phyloP scores from a whole-genome alignment of 306 rosid genomes.

The Mimosa pudica region DNA sequence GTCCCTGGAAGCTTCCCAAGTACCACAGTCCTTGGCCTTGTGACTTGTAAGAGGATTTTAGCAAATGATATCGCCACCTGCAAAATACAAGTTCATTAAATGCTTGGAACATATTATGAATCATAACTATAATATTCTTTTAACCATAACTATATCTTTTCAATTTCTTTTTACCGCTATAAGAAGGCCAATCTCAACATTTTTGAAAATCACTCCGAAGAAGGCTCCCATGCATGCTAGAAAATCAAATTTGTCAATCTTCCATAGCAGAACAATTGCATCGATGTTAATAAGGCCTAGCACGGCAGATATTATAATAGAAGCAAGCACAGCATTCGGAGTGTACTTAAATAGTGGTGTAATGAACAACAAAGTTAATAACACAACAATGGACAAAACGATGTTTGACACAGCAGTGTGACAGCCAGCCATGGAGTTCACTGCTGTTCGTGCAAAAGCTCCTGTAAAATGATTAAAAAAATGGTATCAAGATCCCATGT shows the following conservation, averaged over 20 bases:
- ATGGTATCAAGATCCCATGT: neutral
- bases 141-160: neutral
- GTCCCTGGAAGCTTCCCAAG: conserved; percentile 78
- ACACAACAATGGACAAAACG: conserved; percentile 62
- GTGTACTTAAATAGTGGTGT: conserved; percentile 89
- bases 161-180: conserved; percentile 43
- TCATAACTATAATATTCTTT: too few relatives aligned
- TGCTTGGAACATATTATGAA: neutral
- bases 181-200: conserved; percentile 84
- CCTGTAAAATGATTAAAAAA: conserved; percentile 44
- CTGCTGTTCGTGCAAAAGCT: conserved; percentile 82
- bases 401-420: conserved; percentile 81
- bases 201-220: conserved; percentile 77
- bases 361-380: conserved; percentile 56
- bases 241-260: conserved; percentile 82
- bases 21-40: conserved; percentile 71
- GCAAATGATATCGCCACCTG: conserved; percentile 75
- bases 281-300: conserved; percentile 50
- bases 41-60: conserved; percentile 78
- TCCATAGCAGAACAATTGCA: conserved; percentile 64
- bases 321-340: conserved; percentile 82
- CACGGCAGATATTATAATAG: conserved; percentile 72
- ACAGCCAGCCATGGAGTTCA: conserved; percentile 88
- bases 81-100: neutral
- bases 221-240: conserved; percentile 89